Percentiles rank a stretch among this genome's conserved stretches.
phyloP scores from a whole-genome alignment of 257 asterid species.

The Plantago elongata region DNA sequence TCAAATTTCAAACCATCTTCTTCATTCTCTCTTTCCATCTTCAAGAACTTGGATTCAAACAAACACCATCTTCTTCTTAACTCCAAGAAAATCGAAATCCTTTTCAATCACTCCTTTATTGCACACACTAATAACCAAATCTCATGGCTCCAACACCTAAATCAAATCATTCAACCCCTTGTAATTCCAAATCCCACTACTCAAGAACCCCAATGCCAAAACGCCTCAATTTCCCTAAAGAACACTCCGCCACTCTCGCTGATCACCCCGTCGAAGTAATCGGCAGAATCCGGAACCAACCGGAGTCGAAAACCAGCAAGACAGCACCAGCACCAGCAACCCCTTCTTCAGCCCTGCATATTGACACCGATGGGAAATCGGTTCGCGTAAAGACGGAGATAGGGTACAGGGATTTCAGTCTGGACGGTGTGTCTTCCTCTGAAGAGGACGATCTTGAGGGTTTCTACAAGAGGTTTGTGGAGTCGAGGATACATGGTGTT shows the following conservation, averaged over 20 bases:
- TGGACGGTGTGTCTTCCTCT: conserved; percentile 79
- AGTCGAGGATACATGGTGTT: conserved; percentile 72
- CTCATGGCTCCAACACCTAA: conserved; percentile 55
- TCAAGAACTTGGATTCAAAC: neutral
- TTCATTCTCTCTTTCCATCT: neutral
- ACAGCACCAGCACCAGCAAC: neutral
- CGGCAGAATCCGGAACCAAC: conserved; percentile 70
- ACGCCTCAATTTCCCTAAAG: conserved; percentile 45
- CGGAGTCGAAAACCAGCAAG: conserved; percentile 45
- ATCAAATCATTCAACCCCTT: conserved; percentile 35
- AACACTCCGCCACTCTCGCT: conserved; percentile 35
- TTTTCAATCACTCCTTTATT: neutral
- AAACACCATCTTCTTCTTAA: conserved; percentile 1
- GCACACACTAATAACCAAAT: neutral
- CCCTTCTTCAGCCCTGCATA: conserved; percentile 40
- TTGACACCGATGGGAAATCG: conserved; percentile 47
- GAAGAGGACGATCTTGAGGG: conserved; percentile 74
- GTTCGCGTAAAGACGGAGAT: conserved; percentile 65
- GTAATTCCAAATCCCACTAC: conserved; percentile 38
- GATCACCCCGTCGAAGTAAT: conserved; percentile 96
- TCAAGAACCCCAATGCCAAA: conserved; percentile 63
- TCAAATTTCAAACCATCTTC: conserved; percentile 23
- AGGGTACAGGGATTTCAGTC: conserved; percentile 73
- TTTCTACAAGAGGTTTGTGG: conserved; percentile 67
- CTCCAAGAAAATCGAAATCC: neutral